Evolutionary conservation across 192 early-diverging fungal genomes (phyloP), one percentile per base, ranked within the genome.

Genomic region (Phlyctochytrium planicorne): DNA sequence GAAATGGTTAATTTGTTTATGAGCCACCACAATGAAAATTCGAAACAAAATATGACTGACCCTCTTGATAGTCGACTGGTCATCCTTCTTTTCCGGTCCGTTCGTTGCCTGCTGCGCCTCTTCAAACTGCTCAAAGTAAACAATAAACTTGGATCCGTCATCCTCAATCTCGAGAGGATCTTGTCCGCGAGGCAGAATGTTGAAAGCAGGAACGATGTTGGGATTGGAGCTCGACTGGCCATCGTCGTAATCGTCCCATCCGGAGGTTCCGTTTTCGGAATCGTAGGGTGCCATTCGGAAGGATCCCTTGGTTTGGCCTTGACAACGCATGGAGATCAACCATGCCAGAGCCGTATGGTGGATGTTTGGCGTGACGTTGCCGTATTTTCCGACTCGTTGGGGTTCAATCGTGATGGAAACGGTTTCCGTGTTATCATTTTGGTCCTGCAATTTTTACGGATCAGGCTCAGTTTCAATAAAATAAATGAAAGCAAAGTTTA

Each of bases 101-200:
- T 68, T 55, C 56, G 40, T 47, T 25, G 37, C 63, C 34, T 56
- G 32, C 53, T 52, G n/a, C 32, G 60, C 62, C 25, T 71, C 31
- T 10, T 59, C 3, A 30, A 30, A 27, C n/a, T 35, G 64, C 25
- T 73, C 67, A 65, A 76, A 79, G 32, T 69, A 67, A 52, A 75
- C 66, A 27, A 52, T 34, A 55, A 65, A 77, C 31, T 60, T 62
- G 33, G 37, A 32, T 23, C 56, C 62, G 32, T 76, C 53, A 68
- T 73, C 56, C 50, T 76, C 64, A 32, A 79, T 79, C 61, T 70
- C 37, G 52, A 79, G 34, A 30, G 33, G 37, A 23, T 57, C 53
- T 53, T 76, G 59, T 47, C 62, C 64, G 29, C 71, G 31, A 31
- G 78, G 78, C 16, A 79, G 47, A 30, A 79, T 69, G 68, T 79